These are phyloP conservation scores for Aspergillus pseudoglaucus DNA, from an alignment of 2,329 filamentous ascomycete genomes.

Conservation along the genomic window DNA sequence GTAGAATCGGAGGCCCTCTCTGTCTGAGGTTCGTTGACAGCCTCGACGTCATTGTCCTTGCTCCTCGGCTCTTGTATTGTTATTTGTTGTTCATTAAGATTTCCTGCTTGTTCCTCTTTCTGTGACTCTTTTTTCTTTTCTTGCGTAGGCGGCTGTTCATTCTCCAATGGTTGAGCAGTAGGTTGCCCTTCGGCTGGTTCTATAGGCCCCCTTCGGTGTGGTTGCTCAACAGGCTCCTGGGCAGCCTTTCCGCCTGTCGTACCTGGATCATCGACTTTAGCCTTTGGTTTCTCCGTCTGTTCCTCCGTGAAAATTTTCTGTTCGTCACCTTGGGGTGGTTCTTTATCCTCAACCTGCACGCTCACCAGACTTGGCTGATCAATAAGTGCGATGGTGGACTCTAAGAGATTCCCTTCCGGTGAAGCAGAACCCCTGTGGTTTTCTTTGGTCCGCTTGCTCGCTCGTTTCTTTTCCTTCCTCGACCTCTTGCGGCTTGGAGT, in stretches of 20 bases:
- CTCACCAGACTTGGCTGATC: conserved; percentile 6
- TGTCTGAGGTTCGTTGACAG: not conserved
- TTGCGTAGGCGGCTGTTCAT: not conserved
- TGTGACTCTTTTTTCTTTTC: not conserved
- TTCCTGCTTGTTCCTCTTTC: not conserved
- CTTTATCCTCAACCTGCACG: not conserved
- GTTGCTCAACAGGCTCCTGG: conserved; percentile 9
- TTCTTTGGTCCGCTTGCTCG: not conserved
- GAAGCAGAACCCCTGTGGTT: not conserved
- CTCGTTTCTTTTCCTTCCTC: not conserved
- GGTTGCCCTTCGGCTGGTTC: not conserved
- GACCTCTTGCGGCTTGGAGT: not conserved
- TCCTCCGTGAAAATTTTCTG: not conserved
- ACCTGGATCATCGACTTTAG: conserved; percentile 2
- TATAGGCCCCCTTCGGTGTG: not conserved
- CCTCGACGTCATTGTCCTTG: not conserved
- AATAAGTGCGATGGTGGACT: not conserved
- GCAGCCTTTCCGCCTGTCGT: too few species aligned
- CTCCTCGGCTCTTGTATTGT: not conserved
- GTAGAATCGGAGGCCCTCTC: not conserved
- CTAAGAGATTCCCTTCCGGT: too few species aligned
- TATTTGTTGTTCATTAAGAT: not conserved
- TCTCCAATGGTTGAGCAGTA: not conserved
- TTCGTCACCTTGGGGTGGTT: conserved; percentile 3
- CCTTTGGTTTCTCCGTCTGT: not conserved